phyloP scores from a whole-genome alignment of 805 yeast species.

The Kazachstania psychrophila region DNA sequence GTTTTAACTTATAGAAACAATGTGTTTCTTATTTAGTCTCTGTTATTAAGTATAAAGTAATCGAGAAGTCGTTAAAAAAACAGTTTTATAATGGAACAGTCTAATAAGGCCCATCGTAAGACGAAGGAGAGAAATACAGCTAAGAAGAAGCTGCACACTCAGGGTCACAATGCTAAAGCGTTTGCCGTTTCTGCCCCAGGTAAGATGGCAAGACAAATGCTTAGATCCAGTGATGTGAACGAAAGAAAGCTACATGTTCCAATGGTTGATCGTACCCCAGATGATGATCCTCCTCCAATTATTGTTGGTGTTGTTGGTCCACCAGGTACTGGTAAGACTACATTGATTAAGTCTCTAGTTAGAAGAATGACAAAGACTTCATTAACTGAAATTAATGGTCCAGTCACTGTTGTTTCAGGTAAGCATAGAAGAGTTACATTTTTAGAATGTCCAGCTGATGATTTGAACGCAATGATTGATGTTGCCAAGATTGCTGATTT shows the following conservation, averaged over 20 bases:
- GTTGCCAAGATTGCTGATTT: slow-evolving; percentile 92
- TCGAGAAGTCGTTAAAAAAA: neutral
- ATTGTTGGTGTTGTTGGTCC: slow-evolving; percentile 97
- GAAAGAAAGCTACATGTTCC: slow-evolving; percentile 91
- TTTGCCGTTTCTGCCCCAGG: slow-evolving; percentile 80
- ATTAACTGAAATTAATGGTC: slow-evolving; percentile 81
- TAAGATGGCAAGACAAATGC: slow-evolving; percentile 74
- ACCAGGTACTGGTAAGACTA: slow-evolving; percentile 96
- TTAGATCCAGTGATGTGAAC: slow-evolving; percentile 68
- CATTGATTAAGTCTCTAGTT: slow-evolving; percentile 80
- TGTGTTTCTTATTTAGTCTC: neutral
- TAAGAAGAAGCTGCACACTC: slow-evolving; percentile 79
- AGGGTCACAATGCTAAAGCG: slow-evolving; percentile 79
- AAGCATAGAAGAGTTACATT: slow-evolving; percentile 87
- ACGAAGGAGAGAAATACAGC: slow-evolving; percentile 48
- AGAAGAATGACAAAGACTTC: slow-evolving; percentile 83
- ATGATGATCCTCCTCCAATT: slow-evolving; percentile 95
- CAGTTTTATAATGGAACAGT: slow-evolving; percentile 39
- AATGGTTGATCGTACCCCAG: slow-evolving; percentile 95
- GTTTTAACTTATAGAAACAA: neutral
- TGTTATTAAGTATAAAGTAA: neutral
- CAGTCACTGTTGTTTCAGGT: slow-evolving; percentile 93
- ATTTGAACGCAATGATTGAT: slow-evolving; percentile 91
- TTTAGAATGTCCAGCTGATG: slow-evolving; percentile 79
- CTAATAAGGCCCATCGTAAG: slow-evolving; percentile 77